Percentiles rank a stretch among this genome's conserved stretches.
Evolutionary conservation across 441 rosid species (phyloP).

Genomic region (Populus hybrid): DNA sequence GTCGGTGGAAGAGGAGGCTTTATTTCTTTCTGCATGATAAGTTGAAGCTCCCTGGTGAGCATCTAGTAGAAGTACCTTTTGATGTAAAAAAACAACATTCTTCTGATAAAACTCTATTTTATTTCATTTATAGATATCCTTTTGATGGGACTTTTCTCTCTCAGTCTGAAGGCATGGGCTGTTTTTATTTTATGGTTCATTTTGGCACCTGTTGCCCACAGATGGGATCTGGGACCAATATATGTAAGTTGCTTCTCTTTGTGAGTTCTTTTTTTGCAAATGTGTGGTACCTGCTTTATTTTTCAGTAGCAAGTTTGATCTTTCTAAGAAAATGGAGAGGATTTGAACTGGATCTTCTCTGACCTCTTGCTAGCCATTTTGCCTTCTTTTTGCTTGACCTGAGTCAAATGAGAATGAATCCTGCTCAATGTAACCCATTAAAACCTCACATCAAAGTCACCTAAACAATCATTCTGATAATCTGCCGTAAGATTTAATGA

Average conservation of each 20-base stretch:
- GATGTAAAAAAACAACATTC: background rate
- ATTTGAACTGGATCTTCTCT: background rate
- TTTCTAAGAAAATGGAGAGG: background rate
- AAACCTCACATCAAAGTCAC: background rate
- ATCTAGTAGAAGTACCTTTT: slow-evolving; percentile 18
- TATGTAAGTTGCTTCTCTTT: slow-evolving; percentile 52
- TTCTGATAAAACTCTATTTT: slow-evolving; percentile 28
- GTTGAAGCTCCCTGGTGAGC: slow-evolving; percentile 74
- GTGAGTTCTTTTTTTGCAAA: background rate
- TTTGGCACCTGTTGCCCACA: too few species aligned
- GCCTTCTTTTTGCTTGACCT: background rate
- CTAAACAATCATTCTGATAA: background rate
- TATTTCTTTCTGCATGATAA: slow-evolving; percentile 54
- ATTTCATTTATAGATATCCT: slow-evolving; percentile 55
- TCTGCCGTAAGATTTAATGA: background rate
- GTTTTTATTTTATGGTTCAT: slow-evolving; percentile 42
- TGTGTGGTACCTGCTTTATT: background rate
- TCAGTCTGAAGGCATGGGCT: slow-evolving; percentile 59
- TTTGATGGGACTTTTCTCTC: slow-evolving; percentile 69
- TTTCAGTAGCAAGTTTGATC: background rate
- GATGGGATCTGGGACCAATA: slow-evolving; percentile 23
- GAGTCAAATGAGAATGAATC: background rate
- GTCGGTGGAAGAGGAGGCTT: slow-evolving; percentile 67
- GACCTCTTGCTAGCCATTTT: background rate
- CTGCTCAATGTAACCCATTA: background rate